Conservation (phyloP, 768 basidiomycete genomes). For the Pholiota molesta region DNA sequence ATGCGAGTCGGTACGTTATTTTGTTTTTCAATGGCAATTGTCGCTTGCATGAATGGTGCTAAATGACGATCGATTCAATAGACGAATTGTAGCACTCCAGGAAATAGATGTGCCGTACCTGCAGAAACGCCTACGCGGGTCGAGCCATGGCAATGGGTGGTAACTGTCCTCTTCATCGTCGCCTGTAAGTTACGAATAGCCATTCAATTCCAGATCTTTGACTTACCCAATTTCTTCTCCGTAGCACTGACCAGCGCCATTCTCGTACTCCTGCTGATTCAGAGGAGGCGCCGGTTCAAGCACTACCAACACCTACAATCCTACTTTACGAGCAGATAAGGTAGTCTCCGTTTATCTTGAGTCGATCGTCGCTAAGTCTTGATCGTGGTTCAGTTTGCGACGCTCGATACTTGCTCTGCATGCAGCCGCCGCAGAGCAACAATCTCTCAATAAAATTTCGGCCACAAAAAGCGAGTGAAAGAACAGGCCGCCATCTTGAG, state of each 20-base stretch:
- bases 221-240: background rate
- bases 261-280: slow-evolving; percentile 39
- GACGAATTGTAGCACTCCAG: background rate
- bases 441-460: background rate
- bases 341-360: slow-evolving; percentile 18
- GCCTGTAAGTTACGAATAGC: slow-evolving; percentile 32
- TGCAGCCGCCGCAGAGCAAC: slow-evolving; percentile 29
- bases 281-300: slow-evolving; percentile 42
- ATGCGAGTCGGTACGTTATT: slow-evolving; percentile 43
- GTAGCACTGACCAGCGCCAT: slow-evolving; percentile 42
- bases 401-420: slow-evolving; percentile 39
- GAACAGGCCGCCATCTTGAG: background rate
- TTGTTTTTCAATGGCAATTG: too few species aligned
- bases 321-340: slow-evolving; percentile 51
- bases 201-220: too few species aligned
- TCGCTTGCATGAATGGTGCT: background rate
- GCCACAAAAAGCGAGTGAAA: background rate
- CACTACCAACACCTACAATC: slow-evolving; percentile 45
- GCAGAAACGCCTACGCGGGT: slow-evolving; percentile 37
- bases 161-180: slow-evolving; percentile 39
- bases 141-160: slow-evolving; percentile 46
- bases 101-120: slow-evolving; percentile 13
- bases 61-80: background rate
- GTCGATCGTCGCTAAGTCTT: background rate
- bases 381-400: slow-evolving; percentile 29